A percentile compares a stretch with the other conserved stretches of the same genome.
Evolutionary conservation across 352 stramenopile species (phyloP).

Genomic region (Globisporangium perplexum): DNA sequence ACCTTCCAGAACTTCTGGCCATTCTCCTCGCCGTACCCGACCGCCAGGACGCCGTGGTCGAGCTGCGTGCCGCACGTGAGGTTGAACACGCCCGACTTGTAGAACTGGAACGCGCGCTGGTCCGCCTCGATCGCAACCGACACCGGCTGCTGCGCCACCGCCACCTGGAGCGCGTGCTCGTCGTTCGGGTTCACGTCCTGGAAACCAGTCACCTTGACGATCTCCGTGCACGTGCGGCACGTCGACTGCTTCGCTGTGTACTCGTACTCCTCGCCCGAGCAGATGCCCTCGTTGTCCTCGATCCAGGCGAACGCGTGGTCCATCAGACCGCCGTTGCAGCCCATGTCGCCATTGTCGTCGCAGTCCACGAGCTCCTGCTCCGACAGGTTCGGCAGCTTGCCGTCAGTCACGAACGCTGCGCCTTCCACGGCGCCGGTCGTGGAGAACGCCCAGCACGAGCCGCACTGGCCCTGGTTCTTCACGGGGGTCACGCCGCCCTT

Average conservation of each 20-base stretch:
- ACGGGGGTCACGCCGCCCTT: slow-evolving; percentile 94
- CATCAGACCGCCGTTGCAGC: slow-evolving; percentile 97
- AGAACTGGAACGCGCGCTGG: slow-evolving; percentile 95
- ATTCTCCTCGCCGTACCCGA: slow-evolving; percentile 92
- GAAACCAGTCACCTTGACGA: slow-evolving; percentile 86
- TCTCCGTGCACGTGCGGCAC: slow-evolving; percentile 77
- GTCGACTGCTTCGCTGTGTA: slow-evolving; percentile 82
- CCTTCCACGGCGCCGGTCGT: slow-evolving; percentile 97
- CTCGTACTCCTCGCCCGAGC: slow-evolving; percentile 93
- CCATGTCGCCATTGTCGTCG: slow-evolving; percentile 92
- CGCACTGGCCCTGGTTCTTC: slow-evolving; percentile 95
- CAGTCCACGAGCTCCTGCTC: slow-evolving; percentile 99
- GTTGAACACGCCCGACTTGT: slow-evolving; percentile 91
- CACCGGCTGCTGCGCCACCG: slow-evolving; percentile 92
- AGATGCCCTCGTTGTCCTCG: slow-evolving; percentile 90
- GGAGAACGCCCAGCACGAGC: slow-evolving; percentile 97
- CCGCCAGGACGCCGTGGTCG: slow-evolving; percentile 96
- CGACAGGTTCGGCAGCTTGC: slow-evolving; percentile 89
- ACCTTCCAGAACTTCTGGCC: slow-evolving; percentile 92
- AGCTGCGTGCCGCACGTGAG: slow-evolving; percentile 87
- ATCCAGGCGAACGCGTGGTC: slow-evolving; percentile 97
- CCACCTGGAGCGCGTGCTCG: slow-evolving; percentile 81
- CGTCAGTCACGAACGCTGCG: slow-evolving; percentile 91
- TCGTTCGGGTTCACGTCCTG: slow-evolving; percentile 85
- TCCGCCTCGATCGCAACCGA: slow-evolving; percentile 93